These are phyloP conservation scores for Paradendryphiella salina DNA, from an alignment of 2,329 filamentous ascomycete genomes.

Conservation along the genomic window DNA sequence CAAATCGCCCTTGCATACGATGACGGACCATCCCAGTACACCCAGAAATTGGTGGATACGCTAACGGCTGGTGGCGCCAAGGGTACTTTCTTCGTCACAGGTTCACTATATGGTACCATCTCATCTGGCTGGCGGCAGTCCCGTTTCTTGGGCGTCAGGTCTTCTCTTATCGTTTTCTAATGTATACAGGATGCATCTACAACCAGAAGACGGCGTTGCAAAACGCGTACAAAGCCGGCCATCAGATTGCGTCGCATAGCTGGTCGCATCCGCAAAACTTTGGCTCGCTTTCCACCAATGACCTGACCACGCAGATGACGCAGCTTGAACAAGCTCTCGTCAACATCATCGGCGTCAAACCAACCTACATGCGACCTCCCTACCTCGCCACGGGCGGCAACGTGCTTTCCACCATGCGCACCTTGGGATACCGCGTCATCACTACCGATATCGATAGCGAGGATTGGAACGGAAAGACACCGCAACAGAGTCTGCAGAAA, in stretches of 20 bases:
- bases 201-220: conserved; percentile 37
- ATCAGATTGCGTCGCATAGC: conserved; percentile 45
- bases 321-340: conserved; percentile 40
- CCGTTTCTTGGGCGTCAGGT: too few relatives aligned
- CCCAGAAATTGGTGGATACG: conserved; percentile 39
- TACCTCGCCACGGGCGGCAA: conserved; percentile 42
- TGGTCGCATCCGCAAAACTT: conserved; percentile 43
- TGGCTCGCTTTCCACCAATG: conserved; percentile 34
- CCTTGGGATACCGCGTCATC: conserved; percentile 43
- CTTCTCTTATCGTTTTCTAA: background rate
- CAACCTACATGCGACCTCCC: conserved; percentile 46
- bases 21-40: conserved; percentile 44
- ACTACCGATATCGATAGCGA: conserved; percentile 40
- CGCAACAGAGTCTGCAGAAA: conserved; percentile 39
- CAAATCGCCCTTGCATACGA: conserved; percentile 43
- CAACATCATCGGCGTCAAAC: conserved; percentile 45
- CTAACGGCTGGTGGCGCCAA: conserved; percentile 39
- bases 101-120: conserved; percentile 30
- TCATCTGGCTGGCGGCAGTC: too few relatives aligned
- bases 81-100: conserved; percentile 44
- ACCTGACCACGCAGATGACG: conserved; percentile 40
- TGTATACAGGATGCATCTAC: conserved; percentile 35
- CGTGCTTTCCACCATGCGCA: conserved; percentile 41
- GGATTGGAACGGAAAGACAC: conserved; percentile 43
- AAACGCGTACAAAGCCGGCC: conserved; percentile 39